Percentiles rank a stretch among this genome's conserved stretches.
Evolutionary conservation across 2,329 filamentous ascomycete species (phyloP).

Genomic region (Achaetomium macrosporum): DNA sequence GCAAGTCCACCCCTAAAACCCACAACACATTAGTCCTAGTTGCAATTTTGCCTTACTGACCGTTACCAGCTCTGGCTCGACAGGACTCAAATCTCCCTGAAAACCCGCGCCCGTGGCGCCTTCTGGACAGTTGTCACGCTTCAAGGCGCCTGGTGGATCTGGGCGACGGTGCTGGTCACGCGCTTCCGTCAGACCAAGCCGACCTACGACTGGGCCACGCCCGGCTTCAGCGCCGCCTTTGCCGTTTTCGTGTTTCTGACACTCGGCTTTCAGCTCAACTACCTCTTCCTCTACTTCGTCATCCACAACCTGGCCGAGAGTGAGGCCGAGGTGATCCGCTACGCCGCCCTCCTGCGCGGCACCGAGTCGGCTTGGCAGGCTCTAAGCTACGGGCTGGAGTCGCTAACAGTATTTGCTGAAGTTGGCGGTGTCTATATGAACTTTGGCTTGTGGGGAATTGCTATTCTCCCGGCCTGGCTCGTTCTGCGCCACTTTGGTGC

Average conservation of each 20-base stretch:
- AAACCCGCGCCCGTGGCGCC: not conserved
- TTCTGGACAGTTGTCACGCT: not conserved
- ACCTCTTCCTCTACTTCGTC: not conserved
- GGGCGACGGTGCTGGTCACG: not conserved
- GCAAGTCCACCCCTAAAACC: not conserved
- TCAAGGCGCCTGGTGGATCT: not conserved
- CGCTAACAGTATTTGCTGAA: not conserved
- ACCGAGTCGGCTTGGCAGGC: not conserved
- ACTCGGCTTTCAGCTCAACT: constrained; percentile 1
- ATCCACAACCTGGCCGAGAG: not conserved
- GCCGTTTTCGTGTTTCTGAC: not conserved
- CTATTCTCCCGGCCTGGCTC: not conserved
- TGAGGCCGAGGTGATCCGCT: not conserved
- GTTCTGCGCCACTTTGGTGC: not conserved
- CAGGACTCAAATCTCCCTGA: not conserved
- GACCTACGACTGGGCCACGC: not conserved
- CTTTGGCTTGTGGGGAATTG: not conserved
- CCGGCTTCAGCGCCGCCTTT: not conserved
- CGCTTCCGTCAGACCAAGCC: not conserved
- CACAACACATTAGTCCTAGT: not conserved
- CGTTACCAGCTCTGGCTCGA: not conserved
- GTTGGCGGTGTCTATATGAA: not conserved
- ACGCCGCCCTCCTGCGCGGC: not conserved
- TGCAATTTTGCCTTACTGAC: not conserved
- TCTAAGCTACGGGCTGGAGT: not conserved